These are phyloP conservation scores for Zymoseptoria passerinii DNA, from an alignment of 2,329 filamentous ascomycete genomes.

Conservation along the genomic window DNA sequence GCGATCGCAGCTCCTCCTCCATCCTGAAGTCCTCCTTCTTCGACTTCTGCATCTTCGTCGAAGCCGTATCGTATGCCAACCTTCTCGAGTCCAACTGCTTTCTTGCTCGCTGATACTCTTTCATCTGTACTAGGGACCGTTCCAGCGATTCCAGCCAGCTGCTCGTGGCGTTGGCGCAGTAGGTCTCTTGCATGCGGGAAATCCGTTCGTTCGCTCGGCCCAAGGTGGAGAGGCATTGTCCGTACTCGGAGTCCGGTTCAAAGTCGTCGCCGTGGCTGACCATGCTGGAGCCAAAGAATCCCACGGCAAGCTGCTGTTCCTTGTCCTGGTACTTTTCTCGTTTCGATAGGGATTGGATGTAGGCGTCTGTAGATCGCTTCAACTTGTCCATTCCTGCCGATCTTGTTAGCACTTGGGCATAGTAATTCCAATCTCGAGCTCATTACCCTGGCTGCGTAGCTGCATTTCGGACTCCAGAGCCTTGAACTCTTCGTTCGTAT, in stretches of 20 bases:
- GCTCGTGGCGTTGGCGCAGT: slow-evolving; percentile 66
- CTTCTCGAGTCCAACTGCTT: slow-evolving; percentile 91
- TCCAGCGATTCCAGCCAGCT: slow-evolving; percentile 91
- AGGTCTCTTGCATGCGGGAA: slow-evolving; percentile 75
- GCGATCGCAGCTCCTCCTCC: slow-evolving; percentile 82
- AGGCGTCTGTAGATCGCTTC: slow-evolving; percentile 74
- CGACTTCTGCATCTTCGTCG: slow-evolving; percentile 83
- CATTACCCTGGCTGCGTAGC: slow-evolving; percentile 72
- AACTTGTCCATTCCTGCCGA: slow-evolving; percentile 78
- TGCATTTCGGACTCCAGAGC: slow-evolving; percentile 83
- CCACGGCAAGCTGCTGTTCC: slow-evolving; percentile 75
- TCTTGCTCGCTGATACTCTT: slow-evolving; percentile 84
- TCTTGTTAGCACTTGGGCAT: slow-evolving; percentile 1
- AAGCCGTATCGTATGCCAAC: slow-evolving; percentile 82
- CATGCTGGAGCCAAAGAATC: slow-evolving; percentile 77
- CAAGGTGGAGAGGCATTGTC: slow-evolving; percentile 69
- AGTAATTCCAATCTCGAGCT: neutral
- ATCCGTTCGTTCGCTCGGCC: slow-evolving; percentile 84
- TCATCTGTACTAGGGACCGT: slow-evolving; percentile 85
- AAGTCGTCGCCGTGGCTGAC: slow-evolving; percentile 86
- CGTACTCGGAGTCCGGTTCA: slow-evolving; percentile 81
- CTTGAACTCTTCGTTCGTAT: slow-evolving; percentile 84
- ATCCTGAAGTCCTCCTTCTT: slow-evolving; percentile 90
- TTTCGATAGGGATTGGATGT: slow-evolving; percentile 80
- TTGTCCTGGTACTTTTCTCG: slow-evolving; percentile 78